Conservation (phyloP, 2,329 filamentous ascomycete genomes). For the Neopestalotiopsis sp. region DNA sequence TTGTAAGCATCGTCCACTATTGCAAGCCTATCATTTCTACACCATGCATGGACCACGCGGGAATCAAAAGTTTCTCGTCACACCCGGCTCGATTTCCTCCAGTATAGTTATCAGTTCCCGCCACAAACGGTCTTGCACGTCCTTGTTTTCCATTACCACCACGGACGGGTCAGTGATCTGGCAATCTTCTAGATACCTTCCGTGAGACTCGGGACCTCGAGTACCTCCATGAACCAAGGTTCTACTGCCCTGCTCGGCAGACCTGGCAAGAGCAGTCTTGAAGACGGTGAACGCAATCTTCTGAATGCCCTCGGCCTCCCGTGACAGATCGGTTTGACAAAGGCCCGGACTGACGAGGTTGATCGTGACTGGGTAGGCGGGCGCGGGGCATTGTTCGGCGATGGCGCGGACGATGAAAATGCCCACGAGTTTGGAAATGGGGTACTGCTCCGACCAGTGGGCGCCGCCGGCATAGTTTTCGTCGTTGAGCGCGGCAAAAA, state of each 20-base stretch:
- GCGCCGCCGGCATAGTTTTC: conserved; percentile 1
- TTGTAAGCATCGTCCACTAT: no score
- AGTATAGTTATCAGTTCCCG: conserved; percentile 45
- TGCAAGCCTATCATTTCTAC: no score
- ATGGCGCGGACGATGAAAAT: conserved; percentile 32
- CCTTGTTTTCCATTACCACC: conserved; percentile 45
- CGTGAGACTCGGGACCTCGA: conserved; percentile 47
- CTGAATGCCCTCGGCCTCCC: conserved; percentile 34
- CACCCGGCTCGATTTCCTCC: conserved; percentile 46
- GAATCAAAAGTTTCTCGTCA: conserved; percentile 13
- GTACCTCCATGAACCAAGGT: conserved; percentile 44
- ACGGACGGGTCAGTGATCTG: conserved; percentile 32
- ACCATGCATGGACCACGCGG: neutral
- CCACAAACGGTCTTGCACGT: conserved; percentile 46
- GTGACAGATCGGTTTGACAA: conserved; percentile 51
- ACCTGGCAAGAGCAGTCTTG: conserved; percentile 43
- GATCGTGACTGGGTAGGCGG: conserved; percentile 44
- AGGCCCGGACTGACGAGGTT: conserved; percentile 59
- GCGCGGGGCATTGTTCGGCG: conserved; percentile 20
- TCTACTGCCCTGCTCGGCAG: conserved; percentile 52
- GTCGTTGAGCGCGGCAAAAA: conserved; percentile 33
- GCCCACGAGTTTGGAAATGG: conserved; percentile 37
- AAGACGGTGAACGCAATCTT: conserved; percentile 28
- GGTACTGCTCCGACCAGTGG: conserved; percentile 27
- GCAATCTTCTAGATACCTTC: conserved; percentile 48